A percentile compares a stretch with the other conserved stretches of the same genome.
These are phyloP conservation scores for Aspergillus novofumigatus DNA, from an alignment of 2,329 filamentous ascomycete genomes.

Conservation along the genomic window DNA sequence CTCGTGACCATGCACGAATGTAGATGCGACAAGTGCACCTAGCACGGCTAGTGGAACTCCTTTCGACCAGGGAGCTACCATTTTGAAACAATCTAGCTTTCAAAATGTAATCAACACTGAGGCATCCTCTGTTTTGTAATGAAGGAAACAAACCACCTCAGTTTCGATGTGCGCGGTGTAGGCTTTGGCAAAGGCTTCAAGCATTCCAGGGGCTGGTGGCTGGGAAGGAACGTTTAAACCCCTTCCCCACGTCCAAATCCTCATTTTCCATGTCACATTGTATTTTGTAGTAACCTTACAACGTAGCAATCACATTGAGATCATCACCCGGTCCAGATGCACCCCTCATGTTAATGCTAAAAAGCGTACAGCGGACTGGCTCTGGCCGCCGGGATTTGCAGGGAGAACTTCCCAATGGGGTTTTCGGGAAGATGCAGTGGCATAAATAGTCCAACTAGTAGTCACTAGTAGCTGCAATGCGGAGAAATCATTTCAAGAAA, in stretches of 20 bases:
- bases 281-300: not conserved
- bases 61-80: not conserved
- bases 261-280: not conserved
- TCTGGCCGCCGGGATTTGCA: not conserved
- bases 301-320: not conserved
- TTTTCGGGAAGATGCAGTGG: not conserved
- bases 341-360: not conserved
- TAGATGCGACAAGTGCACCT: not conserved
- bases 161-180: not conserved
- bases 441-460: not conserved
- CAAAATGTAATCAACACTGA: not conserved
- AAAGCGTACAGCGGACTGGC: not conserved
- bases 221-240: not conserved
- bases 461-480: not conserved
- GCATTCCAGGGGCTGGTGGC: not conserved
- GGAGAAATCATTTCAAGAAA: not conserved
- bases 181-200: not conserved
- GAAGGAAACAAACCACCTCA: not conserved
- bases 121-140: no score
- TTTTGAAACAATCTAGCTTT: not conserved
- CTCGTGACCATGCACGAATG: not conserved
- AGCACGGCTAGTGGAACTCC: not conserved
- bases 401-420: not conserved
- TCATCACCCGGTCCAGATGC: not conserved
- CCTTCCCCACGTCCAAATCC: not conserved